Evolutionary conservation across 1,284 basidiomycete species (phyloP).

Genomic region (Ustilago shanxiensis): DNA sequence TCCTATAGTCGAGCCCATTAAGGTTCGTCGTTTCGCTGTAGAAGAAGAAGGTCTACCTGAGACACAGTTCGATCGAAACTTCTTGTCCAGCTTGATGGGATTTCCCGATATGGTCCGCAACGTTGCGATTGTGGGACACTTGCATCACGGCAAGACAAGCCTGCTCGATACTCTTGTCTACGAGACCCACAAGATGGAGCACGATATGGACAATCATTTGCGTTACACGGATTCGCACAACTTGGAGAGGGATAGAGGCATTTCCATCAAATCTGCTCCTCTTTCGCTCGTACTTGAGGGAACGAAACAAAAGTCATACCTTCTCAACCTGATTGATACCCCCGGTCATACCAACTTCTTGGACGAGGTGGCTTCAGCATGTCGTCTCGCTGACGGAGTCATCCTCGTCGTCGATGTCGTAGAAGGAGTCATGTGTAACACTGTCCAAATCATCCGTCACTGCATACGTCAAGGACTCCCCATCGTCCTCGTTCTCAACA

Average conservation of each 20-base stretch:
- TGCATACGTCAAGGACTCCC: constrained; percentile 76
- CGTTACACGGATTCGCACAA: constrained; percentile 97
- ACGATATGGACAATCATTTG: constrained; percentile 70
- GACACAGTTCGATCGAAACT: constrained; percentile 75
- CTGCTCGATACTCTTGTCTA: constrained; percentile 96
- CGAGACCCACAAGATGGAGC: constrained; percentile 91
- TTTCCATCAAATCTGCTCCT: constrained; percentile 96
- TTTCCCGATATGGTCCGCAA: constrained; percentile 92
- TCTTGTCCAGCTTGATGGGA: constrained; percentile 88
- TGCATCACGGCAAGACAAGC: constrained; percentile 98
- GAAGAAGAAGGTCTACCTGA: constrained; percentile 63
- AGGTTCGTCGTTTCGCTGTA: constrained; percentile 89
- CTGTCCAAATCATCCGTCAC: constrained; percentile 60
- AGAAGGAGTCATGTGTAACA: constrained; percentile 67
- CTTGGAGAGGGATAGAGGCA: constrained; percentile 86
- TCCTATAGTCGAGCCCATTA: constrained; percentile 94
- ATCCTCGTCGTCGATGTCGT: constrained; percentile 77
- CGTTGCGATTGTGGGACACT: constrained; percentile 77
- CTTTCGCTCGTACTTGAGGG: constrained; percentile 91
- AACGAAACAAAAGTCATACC: constrained; percentile 91
- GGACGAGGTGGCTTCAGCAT: constrained; percentile 91
- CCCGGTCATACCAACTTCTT: constrained; percentile 96
- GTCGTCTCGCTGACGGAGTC: constrained; percentile 92
- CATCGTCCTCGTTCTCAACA: constrained; percentile 95
- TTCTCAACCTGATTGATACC: constrained; percentile 94